Evolutionary conservation across 805 yeast genomes (phyloP).

Genomic region (Torulaspora quercuum): DNA sequence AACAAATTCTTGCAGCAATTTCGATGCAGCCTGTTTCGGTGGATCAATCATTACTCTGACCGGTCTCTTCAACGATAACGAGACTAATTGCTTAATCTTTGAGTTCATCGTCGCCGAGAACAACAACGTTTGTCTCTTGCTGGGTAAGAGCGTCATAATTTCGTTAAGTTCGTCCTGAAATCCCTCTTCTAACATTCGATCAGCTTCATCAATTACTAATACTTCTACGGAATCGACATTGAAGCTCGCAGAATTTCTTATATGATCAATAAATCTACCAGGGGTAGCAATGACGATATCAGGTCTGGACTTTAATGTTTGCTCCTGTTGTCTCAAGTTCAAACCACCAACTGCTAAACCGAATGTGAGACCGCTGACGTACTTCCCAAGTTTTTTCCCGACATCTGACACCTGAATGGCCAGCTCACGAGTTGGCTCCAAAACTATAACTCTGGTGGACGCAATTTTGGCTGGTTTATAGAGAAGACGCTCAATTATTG

Average conservation of each 20-base stretch:
- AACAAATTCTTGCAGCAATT: conserved; percentile 88
- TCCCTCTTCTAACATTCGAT: conserved; percentile 98
- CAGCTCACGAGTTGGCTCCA: conserved; percentile 96
- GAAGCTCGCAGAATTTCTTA: conserved; percentile 90
- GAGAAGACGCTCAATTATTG: conserved; percentile 85
- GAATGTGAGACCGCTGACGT: conserved; percentile 69
- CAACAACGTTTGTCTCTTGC: conserved; percentile 86
- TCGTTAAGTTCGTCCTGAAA: conserved; percentile 93
- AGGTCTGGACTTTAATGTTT: conserved; percentile 85
- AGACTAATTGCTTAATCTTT: conserved; percentile 79
- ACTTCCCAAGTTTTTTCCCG: conserved; percentile 78
- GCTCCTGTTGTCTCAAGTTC: conserved; percentile 92
- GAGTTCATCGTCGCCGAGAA: conserved; percentile 99
- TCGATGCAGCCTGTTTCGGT: conserved; percentile 90
- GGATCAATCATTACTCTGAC: conserved; percentile 95
- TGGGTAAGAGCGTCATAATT: conserved; percentile 80
- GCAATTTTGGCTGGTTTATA: conserved; percentile 85
- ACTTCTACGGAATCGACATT: conserved; percentile 89
- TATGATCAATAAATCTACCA: conserved; percentile 96
- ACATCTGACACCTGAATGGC: conserved; percentile 96
- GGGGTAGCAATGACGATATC: conserved; percentile 98
- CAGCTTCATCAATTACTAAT: conserved; percentile 94
- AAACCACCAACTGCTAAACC: conserved; percentile 98
- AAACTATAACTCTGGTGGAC: conserved; percentile 83
- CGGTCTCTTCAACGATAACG: conserved; percentile 83